Percentiles rank a stretch among this genome's conserved stretches.
Evolutionary conservation across 306 rosid genomes (phyloP).

Genomic region (Notholithocarpus densiflorus): DNA sequence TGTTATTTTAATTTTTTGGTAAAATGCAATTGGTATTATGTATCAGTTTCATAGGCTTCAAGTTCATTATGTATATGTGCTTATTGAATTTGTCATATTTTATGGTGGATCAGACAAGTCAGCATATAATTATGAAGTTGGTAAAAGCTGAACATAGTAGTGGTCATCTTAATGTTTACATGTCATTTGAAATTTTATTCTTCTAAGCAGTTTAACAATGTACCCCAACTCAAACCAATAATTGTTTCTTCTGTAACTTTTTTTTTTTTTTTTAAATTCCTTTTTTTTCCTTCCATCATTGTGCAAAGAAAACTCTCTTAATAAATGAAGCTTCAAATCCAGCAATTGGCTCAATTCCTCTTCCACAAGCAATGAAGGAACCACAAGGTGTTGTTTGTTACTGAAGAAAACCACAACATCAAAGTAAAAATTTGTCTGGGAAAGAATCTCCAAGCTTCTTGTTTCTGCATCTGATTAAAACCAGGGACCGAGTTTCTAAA

Average conservation of each 20-base stretch:
- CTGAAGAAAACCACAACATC: neutral
- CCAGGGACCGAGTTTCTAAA: neutral
- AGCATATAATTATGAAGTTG: neutral
- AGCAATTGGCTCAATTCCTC: neutral
- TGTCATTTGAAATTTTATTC: neutral
- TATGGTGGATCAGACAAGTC: neutral
- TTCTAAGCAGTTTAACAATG: neutral
- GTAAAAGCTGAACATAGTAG: neutral
- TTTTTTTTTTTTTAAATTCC: neutral
- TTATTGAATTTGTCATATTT: neutral
- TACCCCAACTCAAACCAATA: neutral
- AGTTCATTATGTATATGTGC: no score
- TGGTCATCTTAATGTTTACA: neutral
- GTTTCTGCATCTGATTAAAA: constrained; percentile 3
- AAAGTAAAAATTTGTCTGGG: neutral
- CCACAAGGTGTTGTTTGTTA: neutral
- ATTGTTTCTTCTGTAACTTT: neutral
- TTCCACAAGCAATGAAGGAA: neutral
- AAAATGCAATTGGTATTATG: neutral
- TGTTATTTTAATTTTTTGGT: no score
- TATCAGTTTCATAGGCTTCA: no score
- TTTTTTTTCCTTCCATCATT: neutral
- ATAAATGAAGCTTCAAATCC: neutral
- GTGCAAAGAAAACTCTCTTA: neutral
- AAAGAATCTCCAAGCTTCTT: constrained; percentile 10